phyloP scores from a whole-genome alignment of 108 stramenopile genomes.

The Chaetoceros tenuissimus region DNA sequence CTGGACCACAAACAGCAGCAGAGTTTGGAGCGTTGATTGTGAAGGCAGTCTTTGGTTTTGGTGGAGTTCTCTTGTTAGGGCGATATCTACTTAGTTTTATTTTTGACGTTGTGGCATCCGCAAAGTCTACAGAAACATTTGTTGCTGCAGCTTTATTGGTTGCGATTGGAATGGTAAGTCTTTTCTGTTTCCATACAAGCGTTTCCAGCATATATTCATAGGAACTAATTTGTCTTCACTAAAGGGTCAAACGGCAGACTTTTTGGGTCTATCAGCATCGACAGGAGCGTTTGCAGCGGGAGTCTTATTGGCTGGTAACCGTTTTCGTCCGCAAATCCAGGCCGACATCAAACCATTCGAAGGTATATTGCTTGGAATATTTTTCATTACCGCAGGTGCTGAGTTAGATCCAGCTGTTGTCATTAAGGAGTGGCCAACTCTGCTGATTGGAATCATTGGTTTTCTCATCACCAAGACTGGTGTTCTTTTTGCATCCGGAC shows the following conservation, averaged over 20 bases:
- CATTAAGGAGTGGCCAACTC: slow-evolving; percentile 56
- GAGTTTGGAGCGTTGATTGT: slow-evolving; percentile 45
- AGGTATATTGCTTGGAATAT: slow-evolving; percentile 71
- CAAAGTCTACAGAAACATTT: slow-evolving; percentile 61
- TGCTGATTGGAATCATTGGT: slow-evolving; percentile 42
- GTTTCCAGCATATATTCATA: no score
- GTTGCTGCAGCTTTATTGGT: slow-evolving; percentile 64
- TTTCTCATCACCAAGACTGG: slow-evolving; percentile 46
- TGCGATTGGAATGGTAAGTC: slow-evolving; percentile 71
- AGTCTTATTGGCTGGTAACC: slow-evolving; percentile 53
- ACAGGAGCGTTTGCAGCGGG: slow-evolving; percentile 81
- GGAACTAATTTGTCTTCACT: no score
- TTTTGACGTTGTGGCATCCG: slow-evolving; percentile 62
- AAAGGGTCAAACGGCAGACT: slow-evolving; percentile 48
- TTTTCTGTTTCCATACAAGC: no score
- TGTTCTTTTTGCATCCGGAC: slow-evolving; percentile 51
- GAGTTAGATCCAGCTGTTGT: slow-evolving; percentile 48
- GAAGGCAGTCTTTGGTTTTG: slow-evolving; percentile 68
- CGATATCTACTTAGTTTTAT: slow-evolving; percentile 37
- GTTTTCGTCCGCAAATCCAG: slow-evolving; percentile 70
- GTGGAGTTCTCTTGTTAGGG: slow-evolving; percentile 45
- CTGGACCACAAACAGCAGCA: slow-evolving; percentile 11
- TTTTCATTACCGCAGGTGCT: slow-evolving; percentile 70
- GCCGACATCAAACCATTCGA: slow-evolving; percentile 79
- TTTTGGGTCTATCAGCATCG: slow-evolving; percentile 44